phyloP scores from a whole-genome alignment of 768 basidiomycete species.

The Russula dissimulans region DNA sequence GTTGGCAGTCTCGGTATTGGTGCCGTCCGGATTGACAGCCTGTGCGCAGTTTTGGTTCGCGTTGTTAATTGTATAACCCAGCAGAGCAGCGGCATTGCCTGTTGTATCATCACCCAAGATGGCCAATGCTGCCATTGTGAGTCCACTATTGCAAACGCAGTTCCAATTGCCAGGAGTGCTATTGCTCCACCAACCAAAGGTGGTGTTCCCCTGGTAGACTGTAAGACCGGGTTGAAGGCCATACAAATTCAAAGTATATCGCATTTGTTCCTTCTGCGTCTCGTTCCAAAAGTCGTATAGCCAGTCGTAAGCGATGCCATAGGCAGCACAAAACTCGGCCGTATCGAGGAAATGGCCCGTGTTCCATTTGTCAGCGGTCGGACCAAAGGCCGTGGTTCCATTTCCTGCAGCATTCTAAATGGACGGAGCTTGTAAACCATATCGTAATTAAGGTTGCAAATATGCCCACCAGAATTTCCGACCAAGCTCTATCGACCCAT shows the following conservation, averaged over 20 bases:
- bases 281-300: constrained; percentile 75
- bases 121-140: constrained; percentile 84
- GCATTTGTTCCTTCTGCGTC: constrained; percentile 61
- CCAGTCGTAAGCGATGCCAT: constrained; percentile 95
- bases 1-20: constrained; percentile 90
- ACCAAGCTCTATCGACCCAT: constrained; percentile 82
- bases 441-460: background rate
- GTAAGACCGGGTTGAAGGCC: constrained; percentile 62
- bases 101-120: constrained; percentile 78
- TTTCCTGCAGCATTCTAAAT: constrained; percentile 68
- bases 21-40: constrained; percentile 53
- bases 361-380: constrained; percentile 68
- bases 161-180: constrained; percentile 91
- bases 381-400: constrained; percentile 55
- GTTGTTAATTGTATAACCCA: constrained; percentile 61
- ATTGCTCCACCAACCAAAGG: constrained; percentile 72
- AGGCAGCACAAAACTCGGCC: constrained; percentile 85
- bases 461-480: constrained; percentile 67
- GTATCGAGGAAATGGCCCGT: constrained; percentile 82
- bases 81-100: constrained; percentile 56
- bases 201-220: constrained; percentile 37
- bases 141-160: constrained; percentile 88
- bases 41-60: constrained; percentile 67
- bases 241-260: constrained; percentile 61
- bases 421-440: background rate